Evolutionary conservation across 805 yeast species (phyloP), one percentile per base, ranked within the genome.

Genomic region (Candida pseudoglaebosa): DNA sequence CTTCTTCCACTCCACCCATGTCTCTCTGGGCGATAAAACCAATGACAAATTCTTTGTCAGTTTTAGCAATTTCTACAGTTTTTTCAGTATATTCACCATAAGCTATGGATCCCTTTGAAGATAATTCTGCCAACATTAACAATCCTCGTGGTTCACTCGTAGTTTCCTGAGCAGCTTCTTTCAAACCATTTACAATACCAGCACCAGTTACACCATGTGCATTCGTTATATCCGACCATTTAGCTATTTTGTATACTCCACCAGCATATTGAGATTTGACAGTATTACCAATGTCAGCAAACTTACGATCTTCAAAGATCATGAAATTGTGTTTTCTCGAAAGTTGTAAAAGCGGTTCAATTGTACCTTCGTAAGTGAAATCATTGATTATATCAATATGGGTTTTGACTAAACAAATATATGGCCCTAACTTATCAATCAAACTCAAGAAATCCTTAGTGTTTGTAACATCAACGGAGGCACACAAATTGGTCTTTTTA

Each of bases 241-340:
- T 67, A 10, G 95, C 93, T 44, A 91, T 91, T 56, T 78, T 80
- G 68, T 79, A 89, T 8, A 87, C 82, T 32, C 99, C 99, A 28
- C 95, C 87, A 22, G 84, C 70, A 62, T 91, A 93, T 63, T 93
- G 99, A 32, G 87, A 77, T 65, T 91, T 90, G 39, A 93, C 99
- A 1, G 99, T 93, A 56, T 90, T 88, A 13, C 99, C 99, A 52
- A 93, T 93, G 62, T 93, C 99, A 17, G 99, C 99, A 63, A 93
- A 93, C 66, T 93, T 93, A 47, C 99, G 77, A 65, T 93, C 99
- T 66, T 93, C 99, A 57, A 93, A 93, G 48, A 93, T 83, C 72
- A 93, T 66, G 55, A 93, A 93, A 47, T 84, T 78, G 67, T 90
- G 91, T 56, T 89, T 88, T 50, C 77, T 67, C 15, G 96, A 78